Conservation (phyloP, 345 rosid species). For the Anacardium occidentale region DNA sequence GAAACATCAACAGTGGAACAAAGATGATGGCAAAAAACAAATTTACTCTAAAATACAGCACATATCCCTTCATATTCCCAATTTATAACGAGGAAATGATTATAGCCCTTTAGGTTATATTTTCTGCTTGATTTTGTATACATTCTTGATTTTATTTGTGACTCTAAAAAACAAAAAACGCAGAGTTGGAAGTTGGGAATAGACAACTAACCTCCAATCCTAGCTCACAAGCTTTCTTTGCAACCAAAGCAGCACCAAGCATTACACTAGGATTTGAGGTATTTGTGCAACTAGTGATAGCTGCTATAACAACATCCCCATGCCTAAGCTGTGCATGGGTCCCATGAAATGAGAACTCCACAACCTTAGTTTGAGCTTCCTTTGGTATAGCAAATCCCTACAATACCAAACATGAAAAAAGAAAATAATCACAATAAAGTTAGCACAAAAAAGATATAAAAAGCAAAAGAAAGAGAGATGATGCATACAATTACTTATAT, state of each 20-base stretch:
- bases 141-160: not conserved
- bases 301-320: conserved; percentile 92
- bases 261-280: conserved; percentile 95
- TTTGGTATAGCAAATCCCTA: conserved; percentile 60
- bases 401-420: too few species aligned
- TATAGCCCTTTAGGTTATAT: not conserved
- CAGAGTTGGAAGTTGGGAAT: conserved; percentile 18
- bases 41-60: not conserved
- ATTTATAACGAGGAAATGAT: not conserved
- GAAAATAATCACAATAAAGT: too few species aligned
- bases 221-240: conserved; percentile 84
- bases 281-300: conserved; percentile 96
- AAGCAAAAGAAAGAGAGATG: too few species aligned
- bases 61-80: not conserved
- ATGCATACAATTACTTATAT: not conserved
- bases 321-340: conserved; percentile 69
- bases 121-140: not conserved
- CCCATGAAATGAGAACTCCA: conserved; percentile 61
- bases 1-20: not conserved
- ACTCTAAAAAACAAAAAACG: not conserved
- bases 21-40: not conserved
- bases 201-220: conserved; percentile 68
- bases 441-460: too few species aligned
- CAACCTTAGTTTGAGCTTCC: conserved; percentile 73
- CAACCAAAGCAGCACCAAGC: conserved; percentile 97